Conservation (phyloP, 768 basidiomycete genomes). For the Russula earlei region DNA sequence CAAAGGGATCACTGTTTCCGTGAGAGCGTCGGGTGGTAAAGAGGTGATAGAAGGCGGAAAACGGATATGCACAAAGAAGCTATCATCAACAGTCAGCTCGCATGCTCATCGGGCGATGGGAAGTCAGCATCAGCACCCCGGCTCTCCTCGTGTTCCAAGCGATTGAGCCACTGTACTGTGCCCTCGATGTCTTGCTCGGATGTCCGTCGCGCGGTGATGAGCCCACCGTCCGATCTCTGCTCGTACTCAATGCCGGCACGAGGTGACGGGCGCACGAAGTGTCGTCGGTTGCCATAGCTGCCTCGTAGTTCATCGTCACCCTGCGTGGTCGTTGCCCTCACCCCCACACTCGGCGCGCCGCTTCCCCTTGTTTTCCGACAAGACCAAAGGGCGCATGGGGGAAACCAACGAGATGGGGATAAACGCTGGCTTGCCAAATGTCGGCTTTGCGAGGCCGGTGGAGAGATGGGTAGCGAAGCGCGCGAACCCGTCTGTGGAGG, state of each 20-base stretch:
- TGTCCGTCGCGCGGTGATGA: slow-evolving; percentile 2
- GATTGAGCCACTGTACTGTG: slow-evolving; percentile 5
- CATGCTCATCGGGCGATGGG: neutral
- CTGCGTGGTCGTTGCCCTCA: neutral
- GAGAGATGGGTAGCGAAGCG: slow-evolving; percentile 1
- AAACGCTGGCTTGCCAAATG: neutral
- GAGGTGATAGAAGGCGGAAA: neutral
- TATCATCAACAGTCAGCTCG: neutral
- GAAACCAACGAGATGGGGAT: neutral
- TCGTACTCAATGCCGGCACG: slow-evolving; percentile 9
- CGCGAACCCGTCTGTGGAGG: neutral
- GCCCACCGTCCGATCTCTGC: slow-evolving; percentile 3
- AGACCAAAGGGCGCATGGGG: neutral
- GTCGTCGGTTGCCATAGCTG: neutral
- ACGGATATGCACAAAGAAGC: neutral
- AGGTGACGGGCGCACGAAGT: slow-evolving; percentile 7
- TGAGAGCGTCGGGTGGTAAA: neutral
- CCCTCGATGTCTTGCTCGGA: neutral
- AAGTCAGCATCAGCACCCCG: neutral
- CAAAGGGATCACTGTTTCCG: neutral
- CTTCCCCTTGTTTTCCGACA: neutral
- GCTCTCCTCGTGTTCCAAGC: neutral
- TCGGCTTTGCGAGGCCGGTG: neutral
- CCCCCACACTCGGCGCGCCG: neutral
- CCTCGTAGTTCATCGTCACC: neutral